A percentile compares a stretch with the other conserved stretches of the same genome.
These are phyloP conservation scores for Termitomyces bulborhizus DNA, from an alignment of 768 basidiomycete species.

Conservation along the genomic window DNA sequence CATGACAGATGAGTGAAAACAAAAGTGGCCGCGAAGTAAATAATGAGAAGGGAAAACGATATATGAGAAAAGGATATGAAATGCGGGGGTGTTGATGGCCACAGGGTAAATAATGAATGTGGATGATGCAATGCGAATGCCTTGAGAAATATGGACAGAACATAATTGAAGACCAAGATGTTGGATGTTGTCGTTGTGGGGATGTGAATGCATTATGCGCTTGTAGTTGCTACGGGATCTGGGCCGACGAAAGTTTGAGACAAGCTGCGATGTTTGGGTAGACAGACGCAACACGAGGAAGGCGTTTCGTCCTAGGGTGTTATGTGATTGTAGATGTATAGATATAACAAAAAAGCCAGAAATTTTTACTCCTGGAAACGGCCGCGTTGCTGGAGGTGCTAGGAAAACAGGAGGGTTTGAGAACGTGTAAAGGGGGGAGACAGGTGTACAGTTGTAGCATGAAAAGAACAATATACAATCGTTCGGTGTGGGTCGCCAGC, in stretches of 20 bases:
- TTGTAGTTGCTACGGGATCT: slow-evolving; percentile 1
- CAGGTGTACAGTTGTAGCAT: slow-evolving; percentile 12
- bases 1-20: slow-evolving; percentile 3
- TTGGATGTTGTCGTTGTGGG: neutral
- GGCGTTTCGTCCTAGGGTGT: neutral
- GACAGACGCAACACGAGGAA: neutral
- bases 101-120: slow-evolving; percentile 5
- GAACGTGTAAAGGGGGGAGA: slow-evolving; percentile 4
- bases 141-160: slow-evolving; percentile 7
- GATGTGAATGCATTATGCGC: slow-evolving; percentile 3
- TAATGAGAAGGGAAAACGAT: slow-evolving; percentile 5
- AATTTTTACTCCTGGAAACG: slow-evolving; percentile 1
- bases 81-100: neutral
- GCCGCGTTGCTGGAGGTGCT: slow-evolving; percentile 6
- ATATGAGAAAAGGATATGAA: slow-evolving; percentile 2
- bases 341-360: neutral
- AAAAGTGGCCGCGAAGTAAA: slow-evolving; percentile 1
- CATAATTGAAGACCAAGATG: slow-evolving; percentile 2
- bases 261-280: neutral
- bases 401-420: slow-evolving; percentile 3
- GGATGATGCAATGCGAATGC: slow-evolving; percentile 7
- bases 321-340: slow-evolving; percentile 1
- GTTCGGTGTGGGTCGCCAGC: slow-evolving; percentile 1
- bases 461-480: slow-evolving; percentile 6
- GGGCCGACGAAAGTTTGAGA: neutral